phyloP scores from a whole-genome alignment of 164 flowering plant species.

The Tinospora cordifolia region DNA sequence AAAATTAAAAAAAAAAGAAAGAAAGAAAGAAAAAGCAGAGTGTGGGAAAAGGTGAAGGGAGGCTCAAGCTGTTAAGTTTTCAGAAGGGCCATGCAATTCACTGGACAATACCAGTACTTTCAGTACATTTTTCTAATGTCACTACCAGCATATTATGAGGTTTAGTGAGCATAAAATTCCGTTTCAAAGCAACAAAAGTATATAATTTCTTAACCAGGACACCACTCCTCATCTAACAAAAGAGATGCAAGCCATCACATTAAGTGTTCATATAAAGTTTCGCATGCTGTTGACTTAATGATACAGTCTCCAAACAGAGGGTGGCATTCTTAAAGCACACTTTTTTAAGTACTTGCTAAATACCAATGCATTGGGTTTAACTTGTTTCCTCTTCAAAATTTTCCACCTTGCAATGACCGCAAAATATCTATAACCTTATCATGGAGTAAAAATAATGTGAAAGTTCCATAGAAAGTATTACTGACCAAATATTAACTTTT shows the following conservation, averaged over 20 bases:
- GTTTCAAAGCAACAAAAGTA: neutral
- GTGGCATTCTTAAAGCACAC: neutral
- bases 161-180: neutral
- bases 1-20: too few species aligned
- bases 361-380: neutral
- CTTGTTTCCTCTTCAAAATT: neutral
- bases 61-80: neutral
- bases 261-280: too few species aligned
- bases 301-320: too few species aligned
- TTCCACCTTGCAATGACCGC: neutral
- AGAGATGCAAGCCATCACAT: neutral
- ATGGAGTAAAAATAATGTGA: neutral
- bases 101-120: neutral
- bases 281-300: too few species aligned
- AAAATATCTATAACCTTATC: neutral
- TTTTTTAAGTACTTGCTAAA: neutral
- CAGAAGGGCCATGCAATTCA: neutral
- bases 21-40: neutral
- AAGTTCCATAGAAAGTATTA: neutral
- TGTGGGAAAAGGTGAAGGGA: neutral
- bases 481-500: neutral
- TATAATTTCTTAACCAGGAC: neutral
- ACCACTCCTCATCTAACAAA: neutral
- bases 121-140: neutral
- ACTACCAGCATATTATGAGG: neutral